Evolutionary conservation across 169 alveolate genomes (phyloP).

Genomic region (Eimeria tenella): DNA sequence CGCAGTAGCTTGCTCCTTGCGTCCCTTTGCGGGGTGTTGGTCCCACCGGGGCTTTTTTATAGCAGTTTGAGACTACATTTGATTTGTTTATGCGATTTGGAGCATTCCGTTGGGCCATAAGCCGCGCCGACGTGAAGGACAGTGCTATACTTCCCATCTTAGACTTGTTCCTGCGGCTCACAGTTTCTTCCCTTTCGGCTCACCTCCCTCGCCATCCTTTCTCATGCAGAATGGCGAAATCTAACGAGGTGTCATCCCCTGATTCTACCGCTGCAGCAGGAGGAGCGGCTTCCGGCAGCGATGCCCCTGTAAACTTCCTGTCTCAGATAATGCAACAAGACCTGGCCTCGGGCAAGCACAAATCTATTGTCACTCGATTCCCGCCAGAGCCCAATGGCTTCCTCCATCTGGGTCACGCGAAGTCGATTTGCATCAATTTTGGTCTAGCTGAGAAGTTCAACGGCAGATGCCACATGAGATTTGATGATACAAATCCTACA

Average conservation of each 20-base stretch:
- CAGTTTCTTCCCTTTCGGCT: too few species aligned
- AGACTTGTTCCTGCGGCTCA: too few species aligned
- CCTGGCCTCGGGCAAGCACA: conserved; percentile 71
- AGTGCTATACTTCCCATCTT: too few species aligned
- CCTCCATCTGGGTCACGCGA: conserved; percentile 99
- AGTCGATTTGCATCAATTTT: conserved; percentile 98
- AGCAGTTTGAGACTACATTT: too few species aligned
- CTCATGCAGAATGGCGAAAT: too few species aligned
- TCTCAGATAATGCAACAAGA: conserved; percentile 67
- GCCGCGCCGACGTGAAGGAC: too few species aligned
- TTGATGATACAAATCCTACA: conserved; percentile 99
- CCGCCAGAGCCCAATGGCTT: conserved; percentile 99
- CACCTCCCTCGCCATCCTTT: too few species aligned
- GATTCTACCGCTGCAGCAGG: not conserved
- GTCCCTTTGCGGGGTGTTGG: too few species aligned
- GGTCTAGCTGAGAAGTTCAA: conserved; percentile 95
- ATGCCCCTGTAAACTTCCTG: conserved; percentile 50
- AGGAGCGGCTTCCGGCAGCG: not conserved
- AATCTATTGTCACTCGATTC: conserved; percentile 92
- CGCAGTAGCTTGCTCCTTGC: too few species aligned
- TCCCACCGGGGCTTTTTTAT: too few species aligned
- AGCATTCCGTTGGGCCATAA: too few species aligned
- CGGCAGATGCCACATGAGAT: conserved; percentile 97
- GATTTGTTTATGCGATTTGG: too few species aligned
- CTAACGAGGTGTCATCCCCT: not conserved